Evolutionary conservation across 2,329 filamentous ascomycete genomes (phyloP).

Genomic region (Claviceps capensis): DNA sequence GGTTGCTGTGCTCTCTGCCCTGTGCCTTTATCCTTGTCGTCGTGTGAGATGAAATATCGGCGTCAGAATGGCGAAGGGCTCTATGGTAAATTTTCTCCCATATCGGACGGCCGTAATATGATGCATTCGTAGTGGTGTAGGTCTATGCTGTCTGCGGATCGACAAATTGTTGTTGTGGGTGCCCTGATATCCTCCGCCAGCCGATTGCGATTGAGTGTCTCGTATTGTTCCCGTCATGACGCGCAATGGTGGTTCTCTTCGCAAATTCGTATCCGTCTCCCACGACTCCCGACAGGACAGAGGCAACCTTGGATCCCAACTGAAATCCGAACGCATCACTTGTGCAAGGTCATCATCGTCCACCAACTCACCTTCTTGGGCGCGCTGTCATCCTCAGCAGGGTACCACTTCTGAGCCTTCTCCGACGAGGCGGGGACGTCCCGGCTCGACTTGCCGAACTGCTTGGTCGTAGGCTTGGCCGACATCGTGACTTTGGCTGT

Average conservation of each 20-base stretch:
- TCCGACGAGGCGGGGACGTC: slow-evolving; percentile 73
- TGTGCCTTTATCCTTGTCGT: background rate
- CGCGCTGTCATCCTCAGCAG: slow-evolving; percentile 78
- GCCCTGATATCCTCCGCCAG: background rate
- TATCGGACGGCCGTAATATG: background rate
- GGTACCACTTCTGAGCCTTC: slow-evolving; percentile 99
- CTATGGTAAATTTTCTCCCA: background rate
- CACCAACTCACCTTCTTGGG: slow-evolving; percentile 79
- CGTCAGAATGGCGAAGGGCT: background rate
- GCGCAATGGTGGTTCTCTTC: background rate
- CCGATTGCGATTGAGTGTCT: background rate
- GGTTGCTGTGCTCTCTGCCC: slow-evolving; percentile 2
- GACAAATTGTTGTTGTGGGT: background rate
- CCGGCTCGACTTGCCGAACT: slow-evolving; percentile 94
- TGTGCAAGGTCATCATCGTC: slow-evolving; percentile 10
- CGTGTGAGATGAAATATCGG: background rate
- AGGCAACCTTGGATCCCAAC: background rate
- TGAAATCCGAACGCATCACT: background rate
- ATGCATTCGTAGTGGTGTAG: background rate
- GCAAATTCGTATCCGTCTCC: background rate
- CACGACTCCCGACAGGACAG: background rate
- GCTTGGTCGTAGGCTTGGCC: slow-evolving; percentile 71
- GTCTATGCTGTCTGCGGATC: background rate
- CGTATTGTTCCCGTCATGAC: background rate
- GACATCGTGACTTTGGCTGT: slow-evolving; percentile 49